Evolutionary conservation across 2,329 filamentous ascomycete genomes (phyloP).

Genomic region (Aspergillus amoenus): DNA sequence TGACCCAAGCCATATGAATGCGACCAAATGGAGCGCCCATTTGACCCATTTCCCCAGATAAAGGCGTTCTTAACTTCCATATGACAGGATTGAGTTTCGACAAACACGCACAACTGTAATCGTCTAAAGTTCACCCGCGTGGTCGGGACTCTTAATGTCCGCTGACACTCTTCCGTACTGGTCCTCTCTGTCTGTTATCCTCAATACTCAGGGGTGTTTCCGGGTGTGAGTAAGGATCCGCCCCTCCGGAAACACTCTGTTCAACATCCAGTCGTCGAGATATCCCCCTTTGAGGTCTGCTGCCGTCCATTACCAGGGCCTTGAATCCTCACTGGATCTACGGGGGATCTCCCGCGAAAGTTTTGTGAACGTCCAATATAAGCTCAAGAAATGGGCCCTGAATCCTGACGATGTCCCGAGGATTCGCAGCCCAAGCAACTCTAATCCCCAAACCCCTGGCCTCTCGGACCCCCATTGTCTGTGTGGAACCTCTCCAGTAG

Average conservation of each 20-base stretch:
- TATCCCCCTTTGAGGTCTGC: neutral
- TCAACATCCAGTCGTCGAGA: neutral
- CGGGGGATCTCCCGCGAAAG: constrained; percentile 39
- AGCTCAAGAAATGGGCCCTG: constrained; percentile 27
- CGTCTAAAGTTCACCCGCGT: constrained; percentile 29
- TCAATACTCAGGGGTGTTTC: neutral
- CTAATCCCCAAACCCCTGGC: constrained; percentile 17
- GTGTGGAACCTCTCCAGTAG: constrained; percentile 2
- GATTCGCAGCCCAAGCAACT: constrained; percentile 21
- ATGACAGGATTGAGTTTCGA: constrained; percentile 32
- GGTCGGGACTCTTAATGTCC: constrained; percentile 24
- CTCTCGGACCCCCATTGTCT: neutral
- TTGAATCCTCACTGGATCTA: constrained; percentile 27
- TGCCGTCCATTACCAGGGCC: neutral
- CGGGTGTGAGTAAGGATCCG: neutral
- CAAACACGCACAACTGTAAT: constrained; percentile 33
- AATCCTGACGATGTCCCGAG: constrained; percentile 24
- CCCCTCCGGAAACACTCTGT: neutral
- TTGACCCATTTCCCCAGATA: constrained; percentile 10
- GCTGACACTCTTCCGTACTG: neutral
- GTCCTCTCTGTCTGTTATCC: neutral
- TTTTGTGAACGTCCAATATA: constrained; percentile 27
- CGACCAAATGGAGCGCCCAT: neutral
- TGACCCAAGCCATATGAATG: neutral
- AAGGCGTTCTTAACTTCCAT: constrained; percentile 2